Base-by-base conservation (phyloP, 306 rosid genomes). In the Castanea sativa region DNA sequence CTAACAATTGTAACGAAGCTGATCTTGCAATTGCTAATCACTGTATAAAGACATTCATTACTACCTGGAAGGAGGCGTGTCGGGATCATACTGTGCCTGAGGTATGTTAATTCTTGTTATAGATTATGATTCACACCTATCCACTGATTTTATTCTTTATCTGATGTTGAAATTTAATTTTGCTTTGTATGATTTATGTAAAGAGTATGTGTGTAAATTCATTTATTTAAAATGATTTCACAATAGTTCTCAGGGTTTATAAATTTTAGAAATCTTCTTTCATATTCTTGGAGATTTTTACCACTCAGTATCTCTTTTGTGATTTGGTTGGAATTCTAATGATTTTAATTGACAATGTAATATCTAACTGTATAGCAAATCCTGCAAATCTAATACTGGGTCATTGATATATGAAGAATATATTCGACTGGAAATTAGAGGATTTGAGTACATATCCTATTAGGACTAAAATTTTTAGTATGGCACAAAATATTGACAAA, bases 11-110 rank as follows among this genome's bases (percentile, higher is more conserved):
- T 19, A n/a, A 61, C 38, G 65, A 49, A 73, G 43, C 78, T 68
- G 80, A 88, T 72, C 78, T 86, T 86, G 71, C 84, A 27, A 83
- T 92, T 21, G 1, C 86, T 69, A 18, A 83, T 55, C 81, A 84
- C 53, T 52, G 89, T 81, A 76, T 89, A 89, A 86, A 80, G 83
- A 84, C 80, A 85, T 94, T 92, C 75, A 82, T 92, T 78, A 58
- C 91, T 78, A 90, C 93, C 13, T 92, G 97, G 99, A 91, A 92
- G 91, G 95, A 89, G 61, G 84, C 88, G 49, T 94, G 99, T 84
- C 43, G 11, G 23, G 86, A 85, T 72, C 76, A 75, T 73, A 75
- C 53, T 1, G 85, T 84, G 74, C 57, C 76, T 6, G 87, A 90
- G 97, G 99, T 94, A 85, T 69, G 90, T 76, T 69, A 57, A 33